phyloP scores from a whole-genome alignment of 83 land plant species.

The Thuja plicata region DNA sequence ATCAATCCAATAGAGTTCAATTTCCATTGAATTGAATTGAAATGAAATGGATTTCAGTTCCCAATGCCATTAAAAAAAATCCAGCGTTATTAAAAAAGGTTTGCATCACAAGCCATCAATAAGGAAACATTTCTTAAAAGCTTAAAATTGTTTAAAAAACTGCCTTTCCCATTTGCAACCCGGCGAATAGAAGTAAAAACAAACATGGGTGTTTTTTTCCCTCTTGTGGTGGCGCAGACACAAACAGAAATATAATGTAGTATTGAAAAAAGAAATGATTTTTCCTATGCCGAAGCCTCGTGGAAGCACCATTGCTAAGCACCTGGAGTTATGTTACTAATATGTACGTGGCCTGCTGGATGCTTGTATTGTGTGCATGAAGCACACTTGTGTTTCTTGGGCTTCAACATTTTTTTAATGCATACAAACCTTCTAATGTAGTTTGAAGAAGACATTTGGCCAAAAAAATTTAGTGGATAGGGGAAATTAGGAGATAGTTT shows the following conservation, averaged over 20 bases:
- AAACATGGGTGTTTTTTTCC: background rate
- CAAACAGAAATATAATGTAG: background rate
- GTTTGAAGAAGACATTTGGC: no score
- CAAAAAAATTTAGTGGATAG: no score
- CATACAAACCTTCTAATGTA: no score
- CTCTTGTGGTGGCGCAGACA: background rate
- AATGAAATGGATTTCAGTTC: background rate
- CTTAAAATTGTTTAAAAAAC: background rate
- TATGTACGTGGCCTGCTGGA: no score
- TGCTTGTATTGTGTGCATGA: no score
- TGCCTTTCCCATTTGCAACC: background rate
- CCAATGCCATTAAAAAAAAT: background rate
- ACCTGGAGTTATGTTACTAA: background rate
- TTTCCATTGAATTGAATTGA: background rate
- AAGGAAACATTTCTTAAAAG: background rate
- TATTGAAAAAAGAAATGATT: background rate
- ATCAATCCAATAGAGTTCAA: background rate
- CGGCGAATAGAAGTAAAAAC: background rate
- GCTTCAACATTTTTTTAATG: no score
- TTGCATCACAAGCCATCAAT: slow-evolving; percentile 4
- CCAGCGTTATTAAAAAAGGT: background rate
- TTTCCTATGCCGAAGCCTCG: background rate
- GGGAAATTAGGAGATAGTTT: no score
- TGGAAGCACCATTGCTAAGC: background rate
- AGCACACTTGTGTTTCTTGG: no score